These are phyloP conservation scores for Trifolium repens DNA, from an alignment of 306 rosid genomes.

Conservation along the genomic window DNA sequence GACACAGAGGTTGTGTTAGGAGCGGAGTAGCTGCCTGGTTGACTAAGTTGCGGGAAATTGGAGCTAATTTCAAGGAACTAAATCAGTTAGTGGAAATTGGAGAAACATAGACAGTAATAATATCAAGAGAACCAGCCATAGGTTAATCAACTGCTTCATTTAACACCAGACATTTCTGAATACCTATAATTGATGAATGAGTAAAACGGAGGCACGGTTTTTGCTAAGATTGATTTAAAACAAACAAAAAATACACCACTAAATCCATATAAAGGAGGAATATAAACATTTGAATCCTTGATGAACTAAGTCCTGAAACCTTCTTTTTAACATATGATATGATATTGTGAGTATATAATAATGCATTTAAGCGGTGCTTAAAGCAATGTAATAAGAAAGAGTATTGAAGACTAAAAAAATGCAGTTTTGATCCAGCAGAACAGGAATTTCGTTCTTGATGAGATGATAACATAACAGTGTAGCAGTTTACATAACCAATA, in stretches of 20 bases:
- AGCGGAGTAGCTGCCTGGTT: too few relatives aligned
- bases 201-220: background rate
- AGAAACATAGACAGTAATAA: background rate
- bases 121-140: background rate
- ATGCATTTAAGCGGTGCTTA: background rate
- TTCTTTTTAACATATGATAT: background rate
- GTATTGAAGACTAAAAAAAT: background rate
- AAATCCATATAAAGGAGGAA: too few relatives aligned
- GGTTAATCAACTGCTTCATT: background rate
- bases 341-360: background rate
- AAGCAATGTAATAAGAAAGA: background rate
- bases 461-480: background rate
- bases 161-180: background rate
- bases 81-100: background rate
- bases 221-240: background rate
- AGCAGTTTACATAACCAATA: too few relatives aligned
- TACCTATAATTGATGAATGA: background rate
- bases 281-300: background rate
- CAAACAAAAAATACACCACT: too few relatives aligned
- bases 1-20: background rate
- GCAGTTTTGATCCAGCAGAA: background rate
- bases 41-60: background rate
- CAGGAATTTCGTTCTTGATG: too few relatives aligned
- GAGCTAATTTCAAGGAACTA: background rate
- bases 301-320: background rate